phyloP scores from a whole-genome alignment of 441 rosid genomes.

The Theobroma grandiflorum region DNA sequence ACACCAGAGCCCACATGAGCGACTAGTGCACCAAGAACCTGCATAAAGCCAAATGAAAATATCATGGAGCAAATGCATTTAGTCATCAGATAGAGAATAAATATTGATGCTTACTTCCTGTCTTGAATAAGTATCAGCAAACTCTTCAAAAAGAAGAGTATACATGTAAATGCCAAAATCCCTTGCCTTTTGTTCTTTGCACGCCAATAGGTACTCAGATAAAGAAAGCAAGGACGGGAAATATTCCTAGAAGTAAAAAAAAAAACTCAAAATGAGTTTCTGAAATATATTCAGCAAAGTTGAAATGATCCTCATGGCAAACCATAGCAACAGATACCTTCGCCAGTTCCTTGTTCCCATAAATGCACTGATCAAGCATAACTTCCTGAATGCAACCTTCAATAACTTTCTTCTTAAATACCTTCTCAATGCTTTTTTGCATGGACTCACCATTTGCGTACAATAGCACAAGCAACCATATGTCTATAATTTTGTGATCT shows the following conservation, averaged over 20 bases:
- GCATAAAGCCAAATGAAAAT: slow-evolving; percentile 39
- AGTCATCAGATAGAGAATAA: slow-evolving; percentile 15
- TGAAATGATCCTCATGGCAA: slow-evolving; percentile 21
- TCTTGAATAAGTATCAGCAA: slow-evolving; percentile 66
- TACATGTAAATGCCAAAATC: slow-evolving; percentile 71
- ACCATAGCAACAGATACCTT: slow-evolving; percentile 51
- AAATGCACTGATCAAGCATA: slow-evolving; percentile 78
- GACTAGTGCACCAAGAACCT: slow-evolving; percentile 85
- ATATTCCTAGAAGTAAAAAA: slow-evolving; percentile 58
- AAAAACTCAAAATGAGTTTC: slow-evolving; percentile 25
- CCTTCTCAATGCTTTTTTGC: slow-evolving; percentile 64
- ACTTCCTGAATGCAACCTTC: slow-evolving; percentile 67
- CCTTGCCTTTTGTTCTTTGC: slow-evolving; percentile 86
- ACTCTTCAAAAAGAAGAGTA: slow-evolving; percentile 68
- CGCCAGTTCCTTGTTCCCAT: slow-evolving; percentile 70
- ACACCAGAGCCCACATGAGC: slow-evolving; percentile 89
- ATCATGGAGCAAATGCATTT: slow-evolving; percentile 1
- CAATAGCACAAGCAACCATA: slow-evolving; percentile 81
- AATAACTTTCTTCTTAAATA: slow-evolving; percentile 77
- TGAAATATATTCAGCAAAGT: slow-evolving; percentile 25
- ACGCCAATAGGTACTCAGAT: slow-evolving; percentile 72
- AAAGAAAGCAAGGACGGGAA: slow-evolving; percentile 77
- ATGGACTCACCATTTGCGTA: slow-evolving; percentile 68
- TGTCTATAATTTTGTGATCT: slow-evolving; percentile 80
- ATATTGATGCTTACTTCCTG: slow-evolving; percentile 67